A percentile compares a stretch with the other conserved stretches of the same genome.
phyloP scores from a whole-genome alignment of 306 rosid species.

The Quercus ilex region DNA sequence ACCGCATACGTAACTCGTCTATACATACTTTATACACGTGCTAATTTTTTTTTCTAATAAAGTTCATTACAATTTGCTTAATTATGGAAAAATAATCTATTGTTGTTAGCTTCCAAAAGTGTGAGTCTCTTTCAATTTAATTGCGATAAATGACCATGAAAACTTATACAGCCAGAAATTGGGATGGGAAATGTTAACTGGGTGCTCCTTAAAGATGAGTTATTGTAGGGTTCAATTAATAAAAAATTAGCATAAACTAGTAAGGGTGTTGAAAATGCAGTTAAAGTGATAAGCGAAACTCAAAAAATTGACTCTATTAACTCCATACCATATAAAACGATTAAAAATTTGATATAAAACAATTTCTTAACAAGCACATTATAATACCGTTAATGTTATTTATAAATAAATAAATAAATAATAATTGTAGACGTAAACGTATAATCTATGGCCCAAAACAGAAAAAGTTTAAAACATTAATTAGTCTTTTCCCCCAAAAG shows the following conservation, averaged over 20 bases:
- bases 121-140: constrained; percentile 1
- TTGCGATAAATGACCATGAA: background rate
- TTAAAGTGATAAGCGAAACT: no score
- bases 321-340: no score
- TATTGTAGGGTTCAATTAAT: no score
- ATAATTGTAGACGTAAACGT: constrained; percentile 10
- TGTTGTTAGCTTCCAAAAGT: constrained; percentile 15
- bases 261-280: no score
- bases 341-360: no score
- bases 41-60: background rate
- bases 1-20: background rate
- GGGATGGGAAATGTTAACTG: background rate
- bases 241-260: no score
- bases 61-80: constrained; percentile 24
- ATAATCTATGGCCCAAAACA: constrained; percentile 9
- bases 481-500: constrained; percentile 9
- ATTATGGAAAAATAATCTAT: constrained; percentile 24
- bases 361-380: no score
- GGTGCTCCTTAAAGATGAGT: no score
- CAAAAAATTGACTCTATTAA: no score
- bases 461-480: background rate
- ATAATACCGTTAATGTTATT: fast-evolving
- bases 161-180: background rate
- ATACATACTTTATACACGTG: background rate
- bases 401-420: no score